Evolutionary conservation across 2,329 filamentous ascomycete genomes (phyloP).

Genomic region (Aspergillus alliaceus): DNA sequence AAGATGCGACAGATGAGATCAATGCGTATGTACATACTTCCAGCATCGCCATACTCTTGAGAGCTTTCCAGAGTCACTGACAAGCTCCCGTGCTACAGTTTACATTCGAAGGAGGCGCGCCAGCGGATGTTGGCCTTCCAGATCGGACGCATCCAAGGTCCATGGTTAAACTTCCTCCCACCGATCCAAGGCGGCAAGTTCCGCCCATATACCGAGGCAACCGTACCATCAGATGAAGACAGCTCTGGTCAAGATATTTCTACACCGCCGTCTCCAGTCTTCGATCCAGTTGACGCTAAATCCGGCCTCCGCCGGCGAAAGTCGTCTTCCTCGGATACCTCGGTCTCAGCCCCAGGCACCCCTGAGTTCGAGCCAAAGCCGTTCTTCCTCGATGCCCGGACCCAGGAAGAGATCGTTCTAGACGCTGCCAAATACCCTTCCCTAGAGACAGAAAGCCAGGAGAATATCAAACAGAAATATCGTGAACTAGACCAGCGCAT

Average conservation of each 20-base stretch:
- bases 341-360: constrained; percentile 27
- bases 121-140: constrained; percentile 77
- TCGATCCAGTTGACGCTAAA: constrained; percentile 52
- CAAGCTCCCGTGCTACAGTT: constrained; percentile 47
- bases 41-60: neutral
- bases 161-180: constrained; percentile 84
- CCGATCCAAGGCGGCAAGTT: constrained; percentile 89
- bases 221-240: constrained; percentile 42
- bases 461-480: constrained; percentile 76
- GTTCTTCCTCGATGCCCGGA: constrained; percentile 70
- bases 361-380: constrained; percentile 42
- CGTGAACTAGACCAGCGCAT: constrained; percentile 73
- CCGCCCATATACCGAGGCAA: constrained; percentile 52
- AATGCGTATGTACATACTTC: constrained; percentile 65
- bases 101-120: constrained; percentile 79
- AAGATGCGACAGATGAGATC: constrained; percentile 92
- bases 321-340: constrained; percentile 27
- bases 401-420: constrained; percentile 70
- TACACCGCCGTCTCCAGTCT: constrained; percentile 57
- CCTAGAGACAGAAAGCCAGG: constrained; percentile 71
- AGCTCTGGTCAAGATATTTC: constrained; percentile 58
- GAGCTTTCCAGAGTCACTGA: neutral
- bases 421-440: constrained; percentile 80
- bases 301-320: constrained; percentile 38
- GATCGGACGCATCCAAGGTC: constrained; percentile 77